Base-by-base conservation (phyloP, 768 basidiomycete genomes). In the Trametopsis cervina region DNA sequence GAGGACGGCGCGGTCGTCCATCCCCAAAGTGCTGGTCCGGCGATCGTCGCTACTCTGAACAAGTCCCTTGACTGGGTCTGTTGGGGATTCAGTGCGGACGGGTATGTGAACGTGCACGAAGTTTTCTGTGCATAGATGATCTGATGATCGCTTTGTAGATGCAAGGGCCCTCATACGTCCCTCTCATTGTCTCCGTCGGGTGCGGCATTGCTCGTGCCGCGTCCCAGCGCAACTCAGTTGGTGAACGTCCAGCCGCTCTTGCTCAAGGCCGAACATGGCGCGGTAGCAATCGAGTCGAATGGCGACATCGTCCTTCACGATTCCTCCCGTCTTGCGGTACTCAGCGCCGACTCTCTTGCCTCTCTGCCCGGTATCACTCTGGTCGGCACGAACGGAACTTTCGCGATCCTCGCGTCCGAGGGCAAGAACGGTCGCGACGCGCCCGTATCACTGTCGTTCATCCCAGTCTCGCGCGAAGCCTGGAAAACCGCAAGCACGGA, bases 1-100 rank as follows among this genome's bases (percentile, higher is more conserved):
- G 24, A 44, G 35, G 50, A 50, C 15, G 52, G 56, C 15, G 54
- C 40, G 11, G 42, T 40, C 3, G 53, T 42, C 22, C 44, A 22
- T 3, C n/a, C 27, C 15, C 15, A 4, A 3, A 26, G 17, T 4
- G 24, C 33, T 29, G 39, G 36, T 12, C 41, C 25, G 5, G 47
- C 44, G n/a, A 50, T 45, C 3, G 26, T 57, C 22, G 56, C 50
- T 2, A 43, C 45, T 9, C 45, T 63, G 40, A 41, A 47, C 21
- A 27, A 42, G 20, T 49, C 46, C 5, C 21, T 46, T 1, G 40
- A 52, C 3, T 63, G 61, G 61, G 36, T 47, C 2, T 40, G 27
- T n/a, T 60, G 57, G 56, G 51, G 49, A 3, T 53, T 57, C 37
- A 42, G 39, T 17, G 25, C 45, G 15, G 41, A 54, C 17, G 51